Percentiles rank a stretch among this genome's conserved stretches.
Evolutionary conservation across 2,329 filamentous ascomycete genomes (phyloP).

Genomic region (Paecilomyces niveus): DNA sequence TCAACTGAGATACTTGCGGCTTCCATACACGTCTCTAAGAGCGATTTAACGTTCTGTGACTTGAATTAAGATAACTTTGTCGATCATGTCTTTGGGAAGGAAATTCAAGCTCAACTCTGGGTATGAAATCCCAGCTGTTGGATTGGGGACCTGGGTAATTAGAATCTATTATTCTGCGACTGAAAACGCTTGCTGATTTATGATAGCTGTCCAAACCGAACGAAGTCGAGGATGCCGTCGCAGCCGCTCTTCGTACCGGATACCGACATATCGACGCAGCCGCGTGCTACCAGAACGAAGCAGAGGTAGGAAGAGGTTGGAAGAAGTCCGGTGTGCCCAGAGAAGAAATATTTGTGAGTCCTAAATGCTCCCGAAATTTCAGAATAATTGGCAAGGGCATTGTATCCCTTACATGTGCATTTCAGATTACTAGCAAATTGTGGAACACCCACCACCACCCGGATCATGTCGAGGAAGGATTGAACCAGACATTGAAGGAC

Average conservation of each 20-base stretch:
- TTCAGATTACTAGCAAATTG: conserved; percentile 49
- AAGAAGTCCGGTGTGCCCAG: conserved; percentile 25
- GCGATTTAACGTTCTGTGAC: neutral
- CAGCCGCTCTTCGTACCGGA: conserved; percentile 33
- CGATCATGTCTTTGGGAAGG: conserved; percentile 26
- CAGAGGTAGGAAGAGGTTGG: conserved; percentile 24
- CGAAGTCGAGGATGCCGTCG: conserved; percentile 44
- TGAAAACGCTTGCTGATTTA: neutral
- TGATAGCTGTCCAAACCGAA: conserved; percentile 26
- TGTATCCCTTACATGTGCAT: neutral
- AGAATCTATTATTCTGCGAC: neutral
- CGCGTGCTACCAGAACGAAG: conserved; percentile 28
- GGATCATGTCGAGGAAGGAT: conserved; percentile 42
- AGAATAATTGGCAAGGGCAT: neutral
- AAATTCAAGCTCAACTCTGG: conserved; percentile 37
- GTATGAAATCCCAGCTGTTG: conserved; percentile 35
- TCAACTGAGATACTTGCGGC: neutral
- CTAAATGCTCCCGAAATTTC: conserved; percentile 1
- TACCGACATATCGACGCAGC: conserved; percentile 41
- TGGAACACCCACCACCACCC: conserved; percentile 51
- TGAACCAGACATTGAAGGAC: conserved; percentile 44
- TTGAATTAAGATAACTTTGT: neutral
- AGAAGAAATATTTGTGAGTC: conserved; percentile 24
- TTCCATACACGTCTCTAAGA: too few relatives aligned
- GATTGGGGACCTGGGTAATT: conserved; percentile 36